These are phyloP conservation scores for Pleurozium schreberi DNA, from an alignment of 225 moss, liverwort and hornwort genomes.

Conservation along the genomic window DNA sequence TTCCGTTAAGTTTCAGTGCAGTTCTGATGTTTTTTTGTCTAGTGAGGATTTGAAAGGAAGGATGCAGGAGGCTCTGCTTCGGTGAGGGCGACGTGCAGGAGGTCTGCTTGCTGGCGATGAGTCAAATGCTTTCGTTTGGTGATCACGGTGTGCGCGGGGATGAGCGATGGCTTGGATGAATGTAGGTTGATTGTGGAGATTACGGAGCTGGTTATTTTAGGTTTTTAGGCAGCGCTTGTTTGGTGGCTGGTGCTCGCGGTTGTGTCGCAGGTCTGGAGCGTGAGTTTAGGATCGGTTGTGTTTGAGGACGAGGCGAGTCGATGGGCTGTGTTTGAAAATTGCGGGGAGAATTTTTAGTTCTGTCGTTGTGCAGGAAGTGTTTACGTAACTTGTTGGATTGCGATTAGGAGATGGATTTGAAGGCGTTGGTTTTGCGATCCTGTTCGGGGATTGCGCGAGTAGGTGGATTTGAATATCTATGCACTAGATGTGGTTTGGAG, in stretches of 20 bases:
- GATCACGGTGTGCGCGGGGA: neutral
- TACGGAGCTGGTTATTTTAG: constrained; percentile 12
- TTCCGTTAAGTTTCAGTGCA: neutral
- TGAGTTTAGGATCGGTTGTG: constrained; percentile 24
- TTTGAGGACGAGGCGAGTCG: neutral
- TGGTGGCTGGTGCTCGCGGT: neutral
- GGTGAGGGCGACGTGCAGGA: neutral
- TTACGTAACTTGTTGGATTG: neutral
- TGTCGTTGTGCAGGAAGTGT: neutral
- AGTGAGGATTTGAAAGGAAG: neutral
- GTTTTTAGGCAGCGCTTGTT: constrained; percentile 2
- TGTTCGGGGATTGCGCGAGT: neutral
- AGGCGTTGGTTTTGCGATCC: neutral
- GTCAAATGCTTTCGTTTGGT: neutral
- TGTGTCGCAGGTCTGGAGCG: neutral
- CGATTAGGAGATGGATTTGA: neutral
- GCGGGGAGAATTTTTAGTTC: neutral
- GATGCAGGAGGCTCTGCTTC: neutral
- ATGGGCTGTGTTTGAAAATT: neutral
- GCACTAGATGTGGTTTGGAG: neutral
- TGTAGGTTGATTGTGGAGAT: constrained; percentile 2
- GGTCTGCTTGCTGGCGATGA: neutral
- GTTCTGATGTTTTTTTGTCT: neutral
- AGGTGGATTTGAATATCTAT: neutral
- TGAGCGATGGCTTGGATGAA: constrained; percentile 25